Evolutionary conservation across 768 basidiomycete genomes (phyloP).

Genomic region (Kwoniella europaea): DNA sequence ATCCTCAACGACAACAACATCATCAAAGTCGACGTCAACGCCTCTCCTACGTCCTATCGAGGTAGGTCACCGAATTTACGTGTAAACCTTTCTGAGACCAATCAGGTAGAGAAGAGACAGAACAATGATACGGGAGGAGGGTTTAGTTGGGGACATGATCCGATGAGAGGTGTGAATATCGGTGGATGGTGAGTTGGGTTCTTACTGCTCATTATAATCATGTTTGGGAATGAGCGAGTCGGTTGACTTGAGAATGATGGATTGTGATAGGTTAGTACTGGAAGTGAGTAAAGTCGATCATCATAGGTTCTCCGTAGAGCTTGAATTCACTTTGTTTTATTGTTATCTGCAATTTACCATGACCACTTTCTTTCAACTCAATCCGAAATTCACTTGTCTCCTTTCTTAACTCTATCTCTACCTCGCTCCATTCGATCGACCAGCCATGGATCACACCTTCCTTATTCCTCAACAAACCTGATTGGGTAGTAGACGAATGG

Average conservation of each 20-base stretch:
- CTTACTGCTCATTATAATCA: not conserved
- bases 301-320: too few species aligned
- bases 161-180: conserved; percentile 55
- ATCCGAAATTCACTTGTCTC: not conserved
- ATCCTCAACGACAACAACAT: not conserved
- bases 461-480: conserved; percentile 49
- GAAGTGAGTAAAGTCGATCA: conserved; percentile 28
- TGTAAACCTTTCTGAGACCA: not conserved
- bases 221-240: not conserved
- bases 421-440: too few species aligned
- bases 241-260: not conserved
- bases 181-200: conserved; percentile 51
- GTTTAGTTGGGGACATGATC: conserved; percentile 44
- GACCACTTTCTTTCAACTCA: not conserved
- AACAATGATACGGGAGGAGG: conserved; percentile 14
- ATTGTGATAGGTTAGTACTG: conserved; percentile 41
- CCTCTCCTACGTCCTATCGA: not conserved
- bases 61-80: not conserved
- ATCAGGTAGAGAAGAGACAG: not conserved
- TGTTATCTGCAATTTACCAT: not conserved
- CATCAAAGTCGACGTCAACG: not conserved
- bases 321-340: not conserved
- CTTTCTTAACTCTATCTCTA: too few species aligned
- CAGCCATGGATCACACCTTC: conserved; percentile 58
- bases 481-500: conserved; percentile 57